Conservation (phyloP, 495 filamentous ascomycete genomes). For the Rhypophila decipiens region DNA sequence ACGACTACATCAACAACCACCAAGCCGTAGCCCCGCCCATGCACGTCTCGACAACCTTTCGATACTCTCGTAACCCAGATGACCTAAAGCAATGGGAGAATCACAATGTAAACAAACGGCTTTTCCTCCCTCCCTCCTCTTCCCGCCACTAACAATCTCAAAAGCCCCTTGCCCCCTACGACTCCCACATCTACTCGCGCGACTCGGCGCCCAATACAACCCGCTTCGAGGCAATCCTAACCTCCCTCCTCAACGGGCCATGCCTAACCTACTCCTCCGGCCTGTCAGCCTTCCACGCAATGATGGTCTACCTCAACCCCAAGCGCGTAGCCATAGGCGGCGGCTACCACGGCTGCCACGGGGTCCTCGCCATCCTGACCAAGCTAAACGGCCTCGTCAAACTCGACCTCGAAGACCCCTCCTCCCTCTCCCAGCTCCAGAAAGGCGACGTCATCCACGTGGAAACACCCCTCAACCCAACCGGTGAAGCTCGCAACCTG, state of each 20-base stretch:
- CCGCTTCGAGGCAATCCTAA: slow-evolving; percentile 77
- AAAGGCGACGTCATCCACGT: slow-evolving; percentile 82
- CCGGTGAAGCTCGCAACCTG: slow-evolving; percentile 72
- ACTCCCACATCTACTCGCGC: slow-evolving; percentile 73
- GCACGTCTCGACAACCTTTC: slow-evolving; percentile 83
- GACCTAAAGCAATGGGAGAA: slow-evolving; percentile 46
- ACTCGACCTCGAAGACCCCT: slow-evolving; percentile 50
- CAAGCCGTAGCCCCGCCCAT: slow-evolving; percentile 78
- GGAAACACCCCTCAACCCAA: slow-evolving; percentile 88
- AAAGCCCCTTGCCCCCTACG: slow-evolving; percentile 33
- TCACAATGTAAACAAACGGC: slow-evolving; percentile 32
- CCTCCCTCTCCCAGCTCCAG: slow-evolving; percentile 41
- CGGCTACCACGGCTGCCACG: slow-evolving; percentile 92
- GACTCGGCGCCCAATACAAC: slow-evolving; percentile 64
- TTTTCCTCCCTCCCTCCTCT: neutral
- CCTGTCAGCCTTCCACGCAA: slow-evolving; percentile 78
- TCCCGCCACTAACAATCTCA: neutral
- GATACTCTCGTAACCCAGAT: slow-evolving; percentile 65
- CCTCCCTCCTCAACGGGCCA: slow-evolving; percentile 61
- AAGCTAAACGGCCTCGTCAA: slow-evolving; percentile 64
- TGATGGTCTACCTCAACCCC: slow-evolving; percentile 72
- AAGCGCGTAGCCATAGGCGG: slow-evolving; percentile 68
- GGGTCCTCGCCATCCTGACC: slow-evolving; percentile 62
- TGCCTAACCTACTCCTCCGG: slow-evolving; percentile 76
- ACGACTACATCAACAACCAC: slow-evolving; percentile 66